Percentiles rank a stretch among this genome's conserved stretches.
phyloP scores from a whole-genome alignment of 495 filamentous ascomycete species.

The Penicillium lagena region DNA sequence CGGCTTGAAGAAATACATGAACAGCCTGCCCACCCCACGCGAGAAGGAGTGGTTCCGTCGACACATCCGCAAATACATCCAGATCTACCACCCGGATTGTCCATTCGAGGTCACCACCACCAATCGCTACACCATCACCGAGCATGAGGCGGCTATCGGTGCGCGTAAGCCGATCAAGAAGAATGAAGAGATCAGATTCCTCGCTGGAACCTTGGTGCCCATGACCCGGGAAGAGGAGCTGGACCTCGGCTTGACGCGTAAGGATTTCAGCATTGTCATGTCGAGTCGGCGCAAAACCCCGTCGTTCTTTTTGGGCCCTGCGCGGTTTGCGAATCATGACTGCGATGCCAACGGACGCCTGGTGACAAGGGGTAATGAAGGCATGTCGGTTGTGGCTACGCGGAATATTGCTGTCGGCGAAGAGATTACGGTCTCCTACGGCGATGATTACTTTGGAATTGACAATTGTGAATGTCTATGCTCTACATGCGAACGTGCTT shows the following conservation, averaged over 20 bases:
- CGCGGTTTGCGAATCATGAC: constrained; percentile 95
- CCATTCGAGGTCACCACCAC: constrained; percentile 92
- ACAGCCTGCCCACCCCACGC: constrained; percentile 59
- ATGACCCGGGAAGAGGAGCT: constrained; percentile 88
- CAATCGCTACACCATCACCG: constrained; percentile 89
- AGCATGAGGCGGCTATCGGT: constrained; percentile 81
- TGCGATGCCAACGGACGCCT: constrained; percentile 88
- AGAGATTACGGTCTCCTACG: constrained; percentile 93
- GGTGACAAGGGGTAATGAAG: constrained; percentile 71
- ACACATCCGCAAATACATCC: constrained; percentile 86
- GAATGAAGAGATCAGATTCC: constrained; percentile 83
- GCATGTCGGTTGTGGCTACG: constrained; percentile 79
- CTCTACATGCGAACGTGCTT: constrained; percentile 69
- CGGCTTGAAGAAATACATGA: constrained; percentile 65
- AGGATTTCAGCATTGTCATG: constrained; percentile 95
- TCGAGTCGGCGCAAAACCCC: constrained; percentile 84
- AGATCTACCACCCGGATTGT: constrained; percentile 86
- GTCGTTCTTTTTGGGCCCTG: constrained; percentile 87
- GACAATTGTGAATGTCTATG: constrained; percentile 96
- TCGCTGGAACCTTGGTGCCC: constrained; percentile 80
- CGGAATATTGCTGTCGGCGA: constrained; percentile 80
- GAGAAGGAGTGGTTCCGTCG: constrained; percentile 83
- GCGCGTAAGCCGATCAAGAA: constrained; percentile 70
- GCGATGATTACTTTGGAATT: constrained; percentile 91
- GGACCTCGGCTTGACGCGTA: constrained; percentile 65